Evolutionary conservation across 345 rosid species (phyloP).

Genomic region (Theobroma cacao): DNA sequence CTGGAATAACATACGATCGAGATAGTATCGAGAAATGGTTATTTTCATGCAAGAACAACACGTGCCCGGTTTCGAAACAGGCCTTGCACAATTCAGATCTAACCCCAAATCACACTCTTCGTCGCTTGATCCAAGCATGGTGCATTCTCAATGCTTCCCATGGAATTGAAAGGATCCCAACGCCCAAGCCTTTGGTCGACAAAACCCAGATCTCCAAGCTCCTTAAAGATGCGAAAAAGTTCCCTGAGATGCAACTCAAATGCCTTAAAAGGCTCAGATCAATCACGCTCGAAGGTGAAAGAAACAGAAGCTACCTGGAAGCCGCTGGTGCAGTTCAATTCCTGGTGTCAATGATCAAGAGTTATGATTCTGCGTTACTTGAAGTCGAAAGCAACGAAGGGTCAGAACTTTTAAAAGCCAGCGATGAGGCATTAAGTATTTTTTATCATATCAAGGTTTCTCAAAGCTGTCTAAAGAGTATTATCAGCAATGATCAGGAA

Average conservation of each 20-base stretch:
- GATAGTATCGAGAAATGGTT: conserved; percentile 57
- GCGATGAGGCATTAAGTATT: conserved; percentile 44
- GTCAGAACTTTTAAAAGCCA: conserved; percentile 13
- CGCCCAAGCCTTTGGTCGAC: conserved; percentile 14
- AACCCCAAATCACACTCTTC: conserved; percentile 82
- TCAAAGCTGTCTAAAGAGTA: conserved; percentile 23
- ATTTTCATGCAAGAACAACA: conserved; percentile 31
- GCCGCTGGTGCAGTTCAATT: conserved; percentile 39
- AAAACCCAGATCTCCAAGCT: conserved; percentile 25
- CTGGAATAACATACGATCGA: conserved; percentile 64
- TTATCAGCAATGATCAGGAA: conserved; percentile 21
- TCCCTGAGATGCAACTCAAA: conserved; percentile 24
- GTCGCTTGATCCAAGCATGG: conserved; percentile 84
- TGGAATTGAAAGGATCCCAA: conserved; percentile 19
- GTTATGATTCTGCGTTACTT: not conserved
- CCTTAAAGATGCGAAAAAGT: conserved; percentile 30
- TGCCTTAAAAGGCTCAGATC: conserved; percentile 41
- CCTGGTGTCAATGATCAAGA: conserved; percentile 32
- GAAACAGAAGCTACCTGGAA: conserved; percentile 34
- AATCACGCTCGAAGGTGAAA: conserved; percentile 35
- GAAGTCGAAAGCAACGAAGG: not conserved
- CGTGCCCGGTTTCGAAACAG: conserved; percentile 59
- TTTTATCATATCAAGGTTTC: conserved; percentile 35
- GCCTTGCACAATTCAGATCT: conserved; percentile 37
- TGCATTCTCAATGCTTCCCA: conserved; percentile 62